Percentiles rank a stretch among this genome's conserved stretches.
These are phyloP conservation scores for Ricinus communis DNA, from an alignment of 345 rosid species.

Conservation along the genomic window DNA sequence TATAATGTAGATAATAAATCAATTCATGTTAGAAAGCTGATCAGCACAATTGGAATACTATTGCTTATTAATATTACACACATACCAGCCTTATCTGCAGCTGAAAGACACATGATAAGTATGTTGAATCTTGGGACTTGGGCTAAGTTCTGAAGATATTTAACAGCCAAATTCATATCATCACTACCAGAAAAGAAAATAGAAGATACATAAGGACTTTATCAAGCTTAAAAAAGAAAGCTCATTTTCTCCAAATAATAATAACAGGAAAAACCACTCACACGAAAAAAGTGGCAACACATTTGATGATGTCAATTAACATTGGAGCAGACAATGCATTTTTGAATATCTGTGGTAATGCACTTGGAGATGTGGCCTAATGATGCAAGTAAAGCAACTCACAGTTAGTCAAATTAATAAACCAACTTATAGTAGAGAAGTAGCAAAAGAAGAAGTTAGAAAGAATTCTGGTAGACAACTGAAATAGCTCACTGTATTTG, in stretches of 20 bases:
- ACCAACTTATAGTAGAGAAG: constrained; percentile 7
- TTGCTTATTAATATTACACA: neutral
- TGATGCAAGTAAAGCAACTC: constrained; percentile 10
- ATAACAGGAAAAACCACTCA: constrained; percentile 36
- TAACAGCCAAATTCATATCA: constrained; percentile 67
- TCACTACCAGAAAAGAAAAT: constrained; percentile 46
- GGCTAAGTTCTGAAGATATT: constrained; percentile 64
- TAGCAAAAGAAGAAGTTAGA: neutral
- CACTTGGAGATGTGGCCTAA: constrained; percentile 69
- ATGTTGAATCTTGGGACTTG: constrained; percentile 88
- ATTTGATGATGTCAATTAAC: constrained; percentile 67
- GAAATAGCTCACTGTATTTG: neutral
- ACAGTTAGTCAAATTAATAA: neutral
- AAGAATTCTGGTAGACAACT: neutral
- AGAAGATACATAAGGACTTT: constrained; percentile 1
- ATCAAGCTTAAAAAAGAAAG: neutral
- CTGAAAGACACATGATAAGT: constrained; percentile 74
- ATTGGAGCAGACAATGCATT: constrained; percentile 69
- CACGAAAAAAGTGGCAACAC: constrained; percentile 66
- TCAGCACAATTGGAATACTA: neutral
- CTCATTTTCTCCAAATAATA: neutral
- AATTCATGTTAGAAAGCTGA: neutral
- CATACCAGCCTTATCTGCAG: constrained; percentile 70
- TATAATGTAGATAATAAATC: neutral
- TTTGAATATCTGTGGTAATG: constrained; percentile 77